Conservation (phyloP, 2,329 filamentous ascomycete species). For the Pseudovirgaria hyperparasitica region DNA sequence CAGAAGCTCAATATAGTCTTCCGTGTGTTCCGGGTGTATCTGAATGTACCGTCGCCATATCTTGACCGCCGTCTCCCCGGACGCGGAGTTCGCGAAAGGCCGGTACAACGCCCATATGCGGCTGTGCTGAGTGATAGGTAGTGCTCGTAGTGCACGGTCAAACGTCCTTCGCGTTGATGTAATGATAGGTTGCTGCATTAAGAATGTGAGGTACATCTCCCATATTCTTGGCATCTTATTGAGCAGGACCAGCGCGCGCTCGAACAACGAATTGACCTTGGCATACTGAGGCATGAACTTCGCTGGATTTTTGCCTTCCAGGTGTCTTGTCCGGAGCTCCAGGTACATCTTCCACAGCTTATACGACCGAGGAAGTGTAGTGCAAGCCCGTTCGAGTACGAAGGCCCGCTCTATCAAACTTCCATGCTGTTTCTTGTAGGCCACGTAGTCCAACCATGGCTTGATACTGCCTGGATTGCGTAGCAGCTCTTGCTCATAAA, state of each 20-base stretch:
- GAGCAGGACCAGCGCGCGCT: conserved; percentile 78
- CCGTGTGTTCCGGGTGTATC: conserved; percentile 85
- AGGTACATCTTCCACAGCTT: conserved; percentile 99
- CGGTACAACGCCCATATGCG: conserved; percentile 89
- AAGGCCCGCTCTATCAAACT: conserved; percentile 74
- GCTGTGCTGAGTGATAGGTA: conserved; percentile 91
- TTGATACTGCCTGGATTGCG: conserved; percentile 76
- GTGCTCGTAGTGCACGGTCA: conserved; percentile 78
- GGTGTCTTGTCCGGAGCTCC: conserved; percentile 67
- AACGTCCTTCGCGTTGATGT: conserved; percentile 79
- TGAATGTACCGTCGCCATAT: conserved; percentile 97
- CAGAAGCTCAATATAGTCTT: conserved; percentile 88
- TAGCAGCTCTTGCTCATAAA: conserved; percentile 93
- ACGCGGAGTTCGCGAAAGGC: conserved; percentile 81
- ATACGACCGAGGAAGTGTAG: conserved; percentile 83
- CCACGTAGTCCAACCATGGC: conserved; percentile 90
- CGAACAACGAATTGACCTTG: conserved; percentile 92
- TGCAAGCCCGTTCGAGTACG: conserved; percentile 80
- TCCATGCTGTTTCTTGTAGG: conserved; percentile 81
- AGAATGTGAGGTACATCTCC: conserved; percentile 91
- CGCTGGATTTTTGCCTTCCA: conserved; percentile 71
- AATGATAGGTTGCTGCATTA: conserved; percentile 83
- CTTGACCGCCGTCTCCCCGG: conserved; percentile 78
- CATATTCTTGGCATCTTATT: conserved; percentile 99
- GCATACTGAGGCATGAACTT: conserved; percentile 67